phyloP scores from a whole-genome alignment of 2,329 filamentous ascomycete genomes.

The Leptoxyphium fumago region DNA sequence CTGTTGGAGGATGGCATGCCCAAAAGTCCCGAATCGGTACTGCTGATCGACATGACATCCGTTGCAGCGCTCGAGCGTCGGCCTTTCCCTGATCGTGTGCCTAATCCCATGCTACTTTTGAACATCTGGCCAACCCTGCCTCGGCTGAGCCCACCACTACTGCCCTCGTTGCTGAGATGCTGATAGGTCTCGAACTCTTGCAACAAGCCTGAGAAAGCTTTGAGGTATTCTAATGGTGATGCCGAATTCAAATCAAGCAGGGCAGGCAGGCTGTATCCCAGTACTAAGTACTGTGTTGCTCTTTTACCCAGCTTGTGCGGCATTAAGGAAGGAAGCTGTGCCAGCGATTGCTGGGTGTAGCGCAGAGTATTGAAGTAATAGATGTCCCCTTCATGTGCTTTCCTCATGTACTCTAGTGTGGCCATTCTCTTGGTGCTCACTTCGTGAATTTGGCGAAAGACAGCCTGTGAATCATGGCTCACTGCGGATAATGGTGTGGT shows the following conservation, averaged over 20 bases:
- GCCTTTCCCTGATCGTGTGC: constrained; percentile 20
- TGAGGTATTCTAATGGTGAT: constrained; percentile 71
- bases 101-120: constrained; percentile 28
- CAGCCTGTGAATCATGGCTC: constrained; percentile 37
- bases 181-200: constrained; percentile 91
- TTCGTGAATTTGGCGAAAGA: constrained; percentile 63
- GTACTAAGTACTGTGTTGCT: constrained; percentile 83
- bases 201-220: constrained; percentile 70
- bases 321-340: constrained; percentile 74
- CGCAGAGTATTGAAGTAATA: constrained; percentile 98
- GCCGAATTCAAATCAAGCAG: constrained; percentile 77
- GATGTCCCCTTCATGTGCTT: constrained; percentile 81
- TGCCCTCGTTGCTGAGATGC: constrained; percentile 55
- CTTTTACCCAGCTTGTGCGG: constrained; percentile 71
- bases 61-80: constrained; percentile 43
- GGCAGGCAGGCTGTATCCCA: constrained; percentile 79
- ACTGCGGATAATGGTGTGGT: constrained; percentile 12
- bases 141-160: constrained; percentile 55
- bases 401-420: constrained; percentile 81
- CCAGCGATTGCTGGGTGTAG: constrained; percentile 69
- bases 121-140: constrained; percentile 51
- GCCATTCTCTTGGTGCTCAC: constrained; percentile 84
- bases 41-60: constrained; percentile 32
- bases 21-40: not conserved
- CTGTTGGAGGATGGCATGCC: not conserved